Percentiles rank a stretch among this genome's conserved stretches.
phyloP scores from a whole-genome alignment of 495 filamentous ascomycete species.

The Tuber microsphaerosporum region DNA sequence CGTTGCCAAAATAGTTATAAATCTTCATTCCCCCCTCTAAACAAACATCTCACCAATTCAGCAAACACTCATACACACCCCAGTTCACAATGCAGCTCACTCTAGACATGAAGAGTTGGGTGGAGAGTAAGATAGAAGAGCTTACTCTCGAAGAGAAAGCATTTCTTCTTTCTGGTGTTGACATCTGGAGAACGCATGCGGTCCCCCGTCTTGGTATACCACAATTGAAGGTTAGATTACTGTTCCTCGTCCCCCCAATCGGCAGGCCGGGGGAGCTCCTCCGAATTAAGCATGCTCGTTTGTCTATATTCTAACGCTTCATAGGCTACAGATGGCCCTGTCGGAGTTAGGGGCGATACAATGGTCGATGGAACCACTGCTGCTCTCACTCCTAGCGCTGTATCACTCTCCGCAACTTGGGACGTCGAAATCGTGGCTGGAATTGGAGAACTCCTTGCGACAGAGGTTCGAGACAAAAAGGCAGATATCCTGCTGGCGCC shows the following conservation, averaged over 20 bases:
- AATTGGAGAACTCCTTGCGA: slow-evolving; percentile 39
- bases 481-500: slow-evolving; percentile 41
- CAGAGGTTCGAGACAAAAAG: slow-evolving; percentile 40
- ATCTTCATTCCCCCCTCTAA: background rate
- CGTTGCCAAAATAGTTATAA: background rate
- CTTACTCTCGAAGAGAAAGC: slow-evolving; percentile 41
- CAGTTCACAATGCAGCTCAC: slow-evolving; percentile 26
- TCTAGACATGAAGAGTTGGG: slow-evolving; percentile 39
- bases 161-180: slow-evolving; percentile 39
- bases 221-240: slow-evolving; percentile 38
- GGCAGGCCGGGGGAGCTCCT: background rate
- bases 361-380: slow-evolving; percentile 42
- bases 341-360: slow-evolving; percentile 39
- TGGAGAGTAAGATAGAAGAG: slow-evolving; percentile 33
- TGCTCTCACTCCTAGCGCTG: slow-evolving; percentile 39
- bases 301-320: slow-evolving; percentile 5
- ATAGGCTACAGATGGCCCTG: slow-evolving; percentile 41
- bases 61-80: background rate
- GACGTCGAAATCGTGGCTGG: slow-evolving; percentile 38
- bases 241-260: background rate
- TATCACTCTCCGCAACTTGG: slow-evolving; percentile 41
- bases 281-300: background rate
- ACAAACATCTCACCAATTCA: background rate
- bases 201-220: slow-evolving; percentile 41
- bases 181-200: slow-evolving; percentile 39